Base-by-base conservation (phyloP, 2,329 filamentous ascomycete species). In the Diaporthe citriasiana region DNA sequence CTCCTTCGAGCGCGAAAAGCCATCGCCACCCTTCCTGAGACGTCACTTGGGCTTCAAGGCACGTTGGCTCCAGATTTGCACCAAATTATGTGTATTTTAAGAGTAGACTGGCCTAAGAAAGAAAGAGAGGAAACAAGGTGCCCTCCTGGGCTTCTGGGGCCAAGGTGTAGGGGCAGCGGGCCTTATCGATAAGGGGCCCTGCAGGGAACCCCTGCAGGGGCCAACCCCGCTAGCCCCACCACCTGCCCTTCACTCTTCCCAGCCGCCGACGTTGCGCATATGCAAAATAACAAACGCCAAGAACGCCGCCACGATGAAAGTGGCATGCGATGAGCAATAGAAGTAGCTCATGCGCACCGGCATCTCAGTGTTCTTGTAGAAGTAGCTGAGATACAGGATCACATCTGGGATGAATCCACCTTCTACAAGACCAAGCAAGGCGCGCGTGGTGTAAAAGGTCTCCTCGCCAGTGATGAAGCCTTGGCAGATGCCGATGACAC, bases 351-450 rank as follows among this genome's bases (percentile, higher is more conserved):
- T 51, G 50, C 50, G 50, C 3, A 51, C 50, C 25, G 50, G 50
- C 50, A 51, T 51, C 12, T 51, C 50, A 25, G 50, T 51, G 50
- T 51, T 27, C 50, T 51, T 51, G 50, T 51, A 51, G 50, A 51
- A 51, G n/a, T 51, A 51, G 50, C 50, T 27, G 50, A 51, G 50
- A 25, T 51, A 51, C 9, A 27, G 50, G 22, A 51, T 51, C 50
- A n/a, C 50, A 15, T 51, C 50, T 5, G 50, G 50, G n/a, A 51
- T 51, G 50, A 51, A 51, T 15, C 50, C 50, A 10, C 50, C 50
- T 25, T 51, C 50, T 12, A 51, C n/a, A 12, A 51, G 50, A 19
- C 50, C 50, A 6, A 51, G 50, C 50, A 51, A 25, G 13, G 50
- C 50, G 50, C 50, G 50, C 4, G 50, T 51, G n/a, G 50, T 9